Conservation (phyloP, 2,329 filamentous ascomycete genomes). For the Dothideomycetidae sp. region DNA sequence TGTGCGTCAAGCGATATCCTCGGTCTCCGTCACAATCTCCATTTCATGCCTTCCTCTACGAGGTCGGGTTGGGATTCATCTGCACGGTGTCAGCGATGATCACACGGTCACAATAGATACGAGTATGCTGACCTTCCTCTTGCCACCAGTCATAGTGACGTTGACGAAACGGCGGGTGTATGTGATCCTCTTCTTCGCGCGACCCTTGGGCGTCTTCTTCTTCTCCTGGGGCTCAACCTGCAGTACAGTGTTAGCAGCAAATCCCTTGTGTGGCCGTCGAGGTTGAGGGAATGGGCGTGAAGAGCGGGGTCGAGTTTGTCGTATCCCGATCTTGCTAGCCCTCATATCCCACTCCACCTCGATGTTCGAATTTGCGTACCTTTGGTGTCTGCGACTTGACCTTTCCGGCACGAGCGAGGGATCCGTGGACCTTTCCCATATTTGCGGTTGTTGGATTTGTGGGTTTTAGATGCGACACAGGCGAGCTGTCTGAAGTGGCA, state of each 20-base stretch:
- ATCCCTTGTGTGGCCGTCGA: neutral
- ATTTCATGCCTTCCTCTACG: constrained; percentile 32
- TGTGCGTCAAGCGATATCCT: neutral
- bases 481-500: constrained; percentile 3
- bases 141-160: constrained; percentile 92
- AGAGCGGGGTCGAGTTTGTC: neutral
- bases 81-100: constrained; percentile 21
- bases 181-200: constrained; percentile 89
- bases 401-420: constrained; percentile 90
- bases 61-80: constrained; percentile 80
- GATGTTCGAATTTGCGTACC: constrained; percentile 39
- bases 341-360: constrained; percentile 3
- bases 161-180: constrained; percentile 98
- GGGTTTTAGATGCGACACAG: constrained; percentile 4
- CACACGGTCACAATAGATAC: constrained; percentile 22
- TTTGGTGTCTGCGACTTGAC: constrained; percentile 94
- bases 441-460: constrained; percentile 33
- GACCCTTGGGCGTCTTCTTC: constrained; percentile 92
- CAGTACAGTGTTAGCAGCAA: constrained; percentile 3
- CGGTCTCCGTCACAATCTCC: neutral
- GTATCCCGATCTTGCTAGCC: no score
- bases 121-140: constrained; percentile 67
- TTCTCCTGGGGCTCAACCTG: constrained; percentile 87
- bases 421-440: constrained; percentile 92
- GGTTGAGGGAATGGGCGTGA: neutral